Conservation (phyloP, 371 early-diverging fungal species). For the Syncephalastrum sp. region DNA sequence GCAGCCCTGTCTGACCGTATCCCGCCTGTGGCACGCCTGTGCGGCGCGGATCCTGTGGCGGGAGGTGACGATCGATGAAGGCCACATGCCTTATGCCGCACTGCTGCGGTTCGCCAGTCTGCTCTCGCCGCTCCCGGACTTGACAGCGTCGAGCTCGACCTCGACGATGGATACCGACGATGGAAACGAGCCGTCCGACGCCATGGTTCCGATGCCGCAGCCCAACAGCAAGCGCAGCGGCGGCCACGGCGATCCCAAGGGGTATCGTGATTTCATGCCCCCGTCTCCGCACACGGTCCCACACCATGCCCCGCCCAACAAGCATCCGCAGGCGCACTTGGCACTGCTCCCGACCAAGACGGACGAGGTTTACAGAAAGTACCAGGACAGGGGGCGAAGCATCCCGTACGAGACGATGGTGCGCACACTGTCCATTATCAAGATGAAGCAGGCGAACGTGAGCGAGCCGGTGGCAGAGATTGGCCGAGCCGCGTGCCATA, state of each 20-base stretch:
- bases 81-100: slow-evolving; percentile 8
- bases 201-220: not conserved
- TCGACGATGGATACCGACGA: not conserved
- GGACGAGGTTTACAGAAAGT: slow-evolving; percentile 10
- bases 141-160: too few species aligned
- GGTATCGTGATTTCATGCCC: too few species aligned
- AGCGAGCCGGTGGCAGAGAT: slow-evolving; percentile 31
- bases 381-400: not conserved
- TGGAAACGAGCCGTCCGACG: not conserved
- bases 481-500: slow-evolving; percentile 19
- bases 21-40: slow-evolving; percentile 43
- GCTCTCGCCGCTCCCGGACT: too few species aligned
- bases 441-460: slow-evolving; percentile 35
- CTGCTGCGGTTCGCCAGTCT: slow-evolving; percentile 6
- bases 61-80: slow-evolving; percentile 31
- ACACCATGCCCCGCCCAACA: too few species aligned
- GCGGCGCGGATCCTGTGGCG: slow-evolving; percentile 38
- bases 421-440: slow-evolving; percentile 35
- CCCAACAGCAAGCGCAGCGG: too few species aligned
- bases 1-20: slow-evolving; percentile 12
- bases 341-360: not conserved
- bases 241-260: too few species aligned
- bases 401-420: slow-evolving; percentile 4
- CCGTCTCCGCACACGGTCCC: too few species aligned
- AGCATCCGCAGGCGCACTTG: too few species aligned